A percentile compares a stretch with the other conserved stretches of the same genome.
phyloP scores from a whole-genome alignment of 2,329 filamentous ascomycete genomes.

The Fusarium chuoi region DNA sequence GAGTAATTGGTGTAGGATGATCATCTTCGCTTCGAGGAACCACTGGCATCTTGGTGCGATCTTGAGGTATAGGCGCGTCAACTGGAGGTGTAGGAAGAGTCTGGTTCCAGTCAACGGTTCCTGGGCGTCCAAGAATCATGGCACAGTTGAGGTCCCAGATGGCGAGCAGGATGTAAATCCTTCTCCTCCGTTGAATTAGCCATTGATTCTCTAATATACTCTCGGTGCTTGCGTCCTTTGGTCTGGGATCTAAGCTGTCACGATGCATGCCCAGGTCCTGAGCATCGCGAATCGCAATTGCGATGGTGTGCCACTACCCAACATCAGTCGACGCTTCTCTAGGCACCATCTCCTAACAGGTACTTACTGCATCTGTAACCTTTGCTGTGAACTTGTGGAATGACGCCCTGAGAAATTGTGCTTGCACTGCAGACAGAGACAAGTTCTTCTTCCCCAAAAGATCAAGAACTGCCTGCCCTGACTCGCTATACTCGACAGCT shows the following conservation, averaged over 20 bases:
- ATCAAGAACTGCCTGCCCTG: conserved; percentile 62
- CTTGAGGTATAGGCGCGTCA: conserved; percentile 61
- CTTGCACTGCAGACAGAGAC: conserved; percentile 65
- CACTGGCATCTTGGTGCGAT: conserved; percentile 60
- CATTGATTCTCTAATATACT: conserved; percentile 66
- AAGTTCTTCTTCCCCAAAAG: conserved; percentile 68
- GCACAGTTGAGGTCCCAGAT: conserved; percentile 64
- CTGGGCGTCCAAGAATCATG: conserved; percentile 65
- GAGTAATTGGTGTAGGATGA: conserved; percentile 67
- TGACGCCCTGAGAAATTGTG: conserved; percentile 65
- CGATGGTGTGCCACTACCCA: conserved; percentile 64
- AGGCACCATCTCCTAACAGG: not conserved
- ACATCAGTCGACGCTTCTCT: not conserved
- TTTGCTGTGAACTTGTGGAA: conserved; percentile 69
- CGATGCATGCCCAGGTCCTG: conserved; percentile 71
- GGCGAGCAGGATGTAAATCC: conserved; percentile 66
- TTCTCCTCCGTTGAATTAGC: conserved; percentile 65
- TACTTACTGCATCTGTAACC: conserved; percentile 64
- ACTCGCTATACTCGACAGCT: conserved; percentile 69
- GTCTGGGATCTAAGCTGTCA: conserved; percentile 62
- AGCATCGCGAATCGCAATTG: conserved; percentile 67
- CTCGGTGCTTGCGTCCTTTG: conserved; percentile 57
- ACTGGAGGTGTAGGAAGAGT: conserved; percentile 61
- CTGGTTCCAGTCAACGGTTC: conserved; percentile 62
- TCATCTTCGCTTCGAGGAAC: conserved; percentile 60